phyloP scores from a whole-genome alignment of 306 rosid species.

The Argentina anserina region DNA sequence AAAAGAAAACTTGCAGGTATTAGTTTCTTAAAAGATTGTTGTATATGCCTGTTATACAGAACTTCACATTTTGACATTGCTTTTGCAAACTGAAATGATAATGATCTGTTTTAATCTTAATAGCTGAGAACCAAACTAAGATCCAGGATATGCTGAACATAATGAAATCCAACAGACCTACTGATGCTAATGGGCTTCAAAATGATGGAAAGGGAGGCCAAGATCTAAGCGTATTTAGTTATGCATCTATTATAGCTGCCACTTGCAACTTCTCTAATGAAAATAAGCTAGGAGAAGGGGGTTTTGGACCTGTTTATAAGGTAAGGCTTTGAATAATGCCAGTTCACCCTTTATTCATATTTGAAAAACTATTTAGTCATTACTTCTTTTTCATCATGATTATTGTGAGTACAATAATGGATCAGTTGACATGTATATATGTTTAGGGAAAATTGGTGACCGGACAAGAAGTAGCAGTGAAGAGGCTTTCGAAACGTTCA shows the following conservation, averaged over 20 bases:
- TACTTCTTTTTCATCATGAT: background rate
- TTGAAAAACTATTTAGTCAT: too few relatives aligned
- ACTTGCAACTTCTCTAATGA: background rate
- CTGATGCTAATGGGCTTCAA: background rate
- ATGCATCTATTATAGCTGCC: background rate
- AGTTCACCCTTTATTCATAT: background rate
- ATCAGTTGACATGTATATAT: background rate
- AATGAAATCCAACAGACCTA: background rate
- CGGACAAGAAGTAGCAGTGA: conserved; percentile 22
- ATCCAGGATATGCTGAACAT: background rate
- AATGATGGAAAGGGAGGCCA: background rate
- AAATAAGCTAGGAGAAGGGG: background rate
- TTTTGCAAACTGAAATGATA: background rate
- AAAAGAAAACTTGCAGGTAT: conserved; percentile 23
- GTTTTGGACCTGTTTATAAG: conserved; percentile 1
- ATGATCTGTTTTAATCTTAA: background rate
- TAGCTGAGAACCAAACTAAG: background rate
- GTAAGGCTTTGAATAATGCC: background rate
- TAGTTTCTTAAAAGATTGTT: background rate
- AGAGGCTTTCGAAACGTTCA: conserved; percentile 25
- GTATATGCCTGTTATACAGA: background rate
- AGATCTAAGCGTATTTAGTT: background rate
- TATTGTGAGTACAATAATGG: background rate
- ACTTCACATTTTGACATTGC: background rate
- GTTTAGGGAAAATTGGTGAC: conserved; percentile 25